phyloP scores from a whole-genome alignment of 2,329 filamentous ascomycete species.

The Botrytis pseudocinerea region DNA sequence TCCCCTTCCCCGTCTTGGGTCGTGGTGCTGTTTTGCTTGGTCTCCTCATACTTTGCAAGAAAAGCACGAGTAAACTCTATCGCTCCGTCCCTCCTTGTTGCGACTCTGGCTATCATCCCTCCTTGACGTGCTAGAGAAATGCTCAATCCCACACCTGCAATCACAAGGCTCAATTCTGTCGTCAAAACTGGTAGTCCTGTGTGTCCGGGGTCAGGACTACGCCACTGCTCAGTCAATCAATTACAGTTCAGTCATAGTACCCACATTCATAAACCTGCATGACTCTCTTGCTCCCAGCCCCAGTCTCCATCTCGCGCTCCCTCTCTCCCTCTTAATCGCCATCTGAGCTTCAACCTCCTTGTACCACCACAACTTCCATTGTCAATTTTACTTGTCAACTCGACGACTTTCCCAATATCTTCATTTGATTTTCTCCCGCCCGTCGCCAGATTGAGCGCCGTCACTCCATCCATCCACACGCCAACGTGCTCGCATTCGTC shows the following conservation, averaged over 20 bases:
- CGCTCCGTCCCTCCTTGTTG: neutral
- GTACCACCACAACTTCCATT: neutral
- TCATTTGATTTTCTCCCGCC: neutral
- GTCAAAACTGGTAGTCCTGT: neutral
- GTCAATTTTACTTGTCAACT: neutral
- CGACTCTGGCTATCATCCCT: neutral
- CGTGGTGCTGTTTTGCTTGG: no score
- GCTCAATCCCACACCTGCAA: neutral
- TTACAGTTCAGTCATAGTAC: neutral
- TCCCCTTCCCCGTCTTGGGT: no score
- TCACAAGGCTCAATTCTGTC: constrained; percentile 9
- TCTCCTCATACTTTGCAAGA: no score
- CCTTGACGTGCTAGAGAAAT: neutral
- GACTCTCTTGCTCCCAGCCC: constrained; percentile 4
- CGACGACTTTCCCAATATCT: neutral
- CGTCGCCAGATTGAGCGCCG: no score
- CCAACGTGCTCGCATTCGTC: neutral
- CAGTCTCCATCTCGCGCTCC: neutral
- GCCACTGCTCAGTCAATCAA: neutral
- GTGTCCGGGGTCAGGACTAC: neutral
- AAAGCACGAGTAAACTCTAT: neutral
- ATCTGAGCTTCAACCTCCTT: constrained; percentile 18
- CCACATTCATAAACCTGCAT: neutral
- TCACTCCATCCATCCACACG: neutral
- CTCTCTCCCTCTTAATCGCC: constrained; percentile 5